Evolutionary conservation across 495 filamentous ascomycete genomes (phyloP), one percentile per base, ranked within the genome.

Genomic region (Lophium mytilinum): DNA sequence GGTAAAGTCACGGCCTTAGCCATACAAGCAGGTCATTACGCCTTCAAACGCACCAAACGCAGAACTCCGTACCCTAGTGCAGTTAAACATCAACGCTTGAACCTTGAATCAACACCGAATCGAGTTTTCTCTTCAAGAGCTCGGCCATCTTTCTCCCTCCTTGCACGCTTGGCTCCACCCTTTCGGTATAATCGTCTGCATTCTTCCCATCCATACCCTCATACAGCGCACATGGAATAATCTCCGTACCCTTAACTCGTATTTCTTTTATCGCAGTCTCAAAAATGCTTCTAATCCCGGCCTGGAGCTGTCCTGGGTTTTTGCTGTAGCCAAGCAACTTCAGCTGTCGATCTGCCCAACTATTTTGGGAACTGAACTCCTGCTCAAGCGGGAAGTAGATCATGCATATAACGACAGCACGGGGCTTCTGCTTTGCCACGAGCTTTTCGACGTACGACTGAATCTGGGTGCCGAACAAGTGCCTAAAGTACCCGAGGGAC

Each of bases 361-460:
- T 64, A 9, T 30, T 34, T 40, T 69, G 66, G 9, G 36, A 19
- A 12, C 59, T 59, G 5, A 37, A 24, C 2, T 37, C 19, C 10
- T 30, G 40, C 50, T 71, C 65, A 19, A 69, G 58, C 9, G 68
- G 68, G 49, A 59, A 71, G 58, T 71, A 71, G 8, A 71, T 71
- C 68, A 66, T 69, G 56, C 66, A 71, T 1, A 68, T 58, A 34
- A 69, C 53, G 9, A 69, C 60, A n/a, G 62, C 66, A 17, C 60
- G 56, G 4, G 68, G 68, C 41, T 71, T 71, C 36, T 58, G 57
- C 37, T 63, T 65, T 19, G 43, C 42, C 41, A 59, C 37, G 4
- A 69, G 8, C 0, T 50, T 49, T 0, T 34, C 17, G 41, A 71
- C 49, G 51, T 71, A 71, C 10, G 39, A 19, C 35, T 68, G 48